phyloP scores from a whole-genome alignment of 106 monocot genomes.

The Dendrobium huoshanense region DNA sequence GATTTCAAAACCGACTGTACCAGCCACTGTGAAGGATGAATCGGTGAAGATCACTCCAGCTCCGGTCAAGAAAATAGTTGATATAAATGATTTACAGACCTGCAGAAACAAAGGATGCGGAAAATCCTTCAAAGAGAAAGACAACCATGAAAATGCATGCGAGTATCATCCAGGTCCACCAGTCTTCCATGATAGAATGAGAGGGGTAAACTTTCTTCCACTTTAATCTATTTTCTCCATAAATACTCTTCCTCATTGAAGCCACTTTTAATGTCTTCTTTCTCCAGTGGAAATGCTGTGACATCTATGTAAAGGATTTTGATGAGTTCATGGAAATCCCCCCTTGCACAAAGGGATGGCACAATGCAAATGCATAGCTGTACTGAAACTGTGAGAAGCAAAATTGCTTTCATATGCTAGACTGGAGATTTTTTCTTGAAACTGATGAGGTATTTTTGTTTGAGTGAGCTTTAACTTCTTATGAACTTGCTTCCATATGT shows the following conservation, averaged over 20 bases:
- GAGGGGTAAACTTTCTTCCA: constrained; percentile 51
- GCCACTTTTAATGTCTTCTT: not conserved
- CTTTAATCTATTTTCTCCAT: not conserved
- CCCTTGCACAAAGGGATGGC: constrained; percentile 97
- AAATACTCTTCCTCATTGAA: not conserved
- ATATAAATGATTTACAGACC: constrained; percentile 51
- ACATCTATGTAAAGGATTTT: constrained; percentile 87
- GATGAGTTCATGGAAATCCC: constrained; percentile 93
- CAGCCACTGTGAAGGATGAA: constrained; percentile 8
- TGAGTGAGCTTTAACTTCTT: too few relatives aligned
- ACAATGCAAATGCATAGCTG: constrained; percentile 54
- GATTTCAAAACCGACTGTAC: constrained; percentile 29
- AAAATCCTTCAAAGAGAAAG: constrained; percentile 86
- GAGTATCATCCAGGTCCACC: constrained; percentile 90
- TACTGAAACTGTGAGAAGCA: too few relatives aligned
- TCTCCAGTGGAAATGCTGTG: constrained; percentile 96
- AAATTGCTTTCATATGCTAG: too few relatives aligned
- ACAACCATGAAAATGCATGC: constrained; percentile 91
- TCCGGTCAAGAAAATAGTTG: constrained; percentile 56
- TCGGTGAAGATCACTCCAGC: constrained; percentile 11
- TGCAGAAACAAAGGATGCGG: constrained; percentile 97
- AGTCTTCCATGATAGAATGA: constrained; percentile 83
- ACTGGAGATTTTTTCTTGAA: too few relatives aligned
- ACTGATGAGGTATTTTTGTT: too few relatives aligned
- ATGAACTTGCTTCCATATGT: too few relatives aligned